phyloP scores from a whole-genome alignment of 345 rosid genomes.

The Brassica cretica region DNA sequence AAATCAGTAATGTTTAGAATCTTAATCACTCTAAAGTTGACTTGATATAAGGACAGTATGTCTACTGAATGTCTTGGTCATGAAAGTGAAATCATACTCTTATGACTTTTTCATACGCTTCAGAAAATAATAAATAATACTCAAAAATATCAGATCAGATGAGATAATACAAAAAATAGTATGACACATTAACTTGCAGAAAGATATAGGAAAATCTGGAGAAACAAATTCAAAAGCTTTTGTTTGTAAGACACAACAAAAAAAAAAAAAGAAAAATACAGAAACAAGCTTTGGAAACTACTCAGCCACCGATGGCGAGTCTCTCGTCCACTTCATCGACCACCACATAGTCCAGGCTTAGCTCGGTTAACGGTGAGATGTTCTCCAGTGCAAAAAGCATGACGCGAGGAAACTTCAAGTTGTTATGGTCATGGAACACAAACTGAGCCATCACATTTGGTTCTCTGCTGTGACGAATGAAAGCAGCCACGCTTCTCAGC shows the following conservation, averaged over 20 bases:
- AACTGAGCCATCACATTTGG: conserved; percentile 84
- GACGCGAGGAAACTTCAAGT: conserved; percentile 77
- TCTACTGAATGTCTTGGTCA: not conserved
- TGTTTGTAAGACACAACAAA: not conserved
- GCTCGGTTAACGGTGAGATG: conserved; percentile 77
- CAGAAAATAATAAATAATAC: not conserved
- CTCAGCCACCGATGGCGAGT: conserved; percentile 55
- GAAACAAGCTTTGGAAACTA: conserved; percentile 5
- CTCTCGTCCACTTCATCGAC: conserved; percentile 65
- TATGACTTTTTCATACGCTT: not conserved
- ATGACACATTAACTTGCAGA: not conserved
- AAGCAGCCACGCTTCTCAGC: conserved; percentile 87
- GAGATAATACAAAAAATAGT: not conserved
- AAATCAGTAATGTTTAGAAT: not conserved
- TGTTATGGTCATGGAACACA: conserved; percentile 74
- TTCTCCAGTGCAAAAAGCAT: conserved; percentile 90
- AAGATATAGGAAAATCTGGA: not conserved
- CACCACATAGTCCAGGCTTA: conserved; percentile 86
- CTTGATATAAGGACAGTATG: not conserved
- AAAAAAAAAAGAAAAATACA: not conserved
- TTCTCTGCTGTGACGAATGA: conserved; percentile 71
- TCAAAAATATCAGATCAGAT: not conserved
- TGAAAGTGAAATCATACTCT: not conserved
- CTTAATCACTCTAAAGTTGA: not conserved
- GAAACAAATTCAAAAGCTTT: not conserved